A percentile compares a stretch with the other conserved stretches of the same genome.
phyloP scores from a whole-genome alignment of 352 stramenopile genomes.

The Phytophthora boehmeriae region DNA sequence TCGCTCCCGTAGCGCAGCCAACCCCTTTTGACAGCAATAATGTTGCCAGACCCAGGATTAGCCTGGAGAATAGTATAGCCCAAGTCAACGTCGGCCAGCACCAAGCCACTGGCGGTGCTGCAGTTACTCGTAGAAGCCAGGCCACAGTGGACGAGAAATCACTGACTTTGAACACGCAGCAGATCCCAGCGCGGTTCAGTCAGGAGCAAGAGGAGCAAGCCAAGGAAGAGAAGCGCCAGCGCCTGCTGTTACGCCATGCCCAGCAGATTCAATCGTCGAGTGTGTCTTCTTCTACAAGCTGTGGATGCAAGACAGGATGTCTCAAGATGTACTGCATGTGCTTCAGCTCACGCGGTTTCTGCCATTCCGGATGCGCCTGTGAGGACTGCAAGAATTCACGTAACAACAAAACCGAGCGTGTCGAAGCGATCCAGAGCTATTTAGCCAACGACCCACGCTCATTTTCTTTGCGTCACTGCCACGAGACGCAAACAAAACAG shows the following conservation, averaged over 20 bases:
- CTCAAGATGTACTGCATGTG: constrained; percentile 90
- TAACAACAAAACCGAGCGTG: constrained; percentile 58
- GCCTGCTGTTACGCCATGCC: constrained; percentile 58
- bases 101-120: not conserved
- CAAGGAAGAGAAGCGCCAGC: constrained; percentile 51
- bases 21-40: not conserved
- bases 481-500: constrained; percentile 33
- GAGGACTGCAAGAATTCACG: constrained; percentile 79
- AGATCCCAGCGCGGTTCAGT: constrained; percentile 16
- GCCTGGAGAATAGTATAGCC: constrained; percentile 17
- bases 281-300: constrained; percentile 74
- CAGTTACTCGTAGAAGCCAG: not conserved
- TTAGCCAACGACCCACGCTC: constrained; percentile 75
- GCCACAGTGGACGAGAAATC: not conserved
- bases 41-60: constrained; percentile 14
- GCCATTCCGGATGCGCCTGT: constrained; percentile 68
- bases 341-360: constrained; percentile 85
- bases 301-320: constrained; percentile 86
- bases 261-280: constrained; percentile 78
- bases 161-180: constrained; percentile 14
- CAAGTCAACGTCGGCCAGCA: constrained; percentile 1
- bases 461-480: constrained; percentile 64
- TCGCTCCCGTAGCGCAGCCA: not conserved
- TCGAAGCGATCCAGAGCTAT: constrained; percentile 79
- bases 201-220: constrained; percentile 34